Conservation (phyloP, 163 green algal genomes). For the Smithsoniella earleae region DNA sequence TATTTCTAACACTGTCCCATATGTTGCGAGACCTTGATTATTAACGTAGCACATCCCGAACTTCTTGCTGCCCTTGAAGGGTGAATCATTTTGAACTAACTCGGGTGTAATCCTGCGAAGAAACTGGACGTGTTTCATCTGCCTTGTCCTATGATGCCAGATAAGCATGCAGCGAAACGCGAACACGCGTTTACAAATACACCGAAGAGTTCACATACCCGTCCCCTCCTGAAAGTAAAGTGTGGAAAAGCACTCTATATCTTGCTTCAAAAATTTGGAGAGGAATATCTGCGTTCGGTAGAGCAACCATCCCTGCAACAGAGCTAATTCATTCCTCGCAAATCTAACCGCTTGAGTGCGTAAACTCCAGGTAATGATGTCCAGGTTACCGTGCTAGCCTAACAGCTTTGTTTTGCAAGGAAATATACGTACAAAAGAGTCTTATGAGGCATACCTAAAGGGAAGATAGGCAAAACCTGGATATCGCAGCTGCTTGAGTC, state of each 20-base stretch:
- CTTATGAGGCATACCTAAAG: constrained; percentile 36
- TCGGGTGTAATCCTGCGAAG: constrained; percentile 56
- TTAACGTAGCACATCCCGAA: constrained; percentile 75
- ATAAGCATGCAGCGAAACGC: background rate
- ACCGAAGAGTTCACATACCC: no score
- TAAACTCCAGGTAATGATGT: background rate
- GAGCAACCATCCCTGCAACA: constrained; percentile 51
- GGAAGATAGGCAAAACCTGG: constrained; percentile 68
- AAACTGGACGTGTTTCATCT: background rate
- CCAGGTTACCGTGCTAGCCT: no score
- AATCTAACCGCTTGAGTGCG: background rate
- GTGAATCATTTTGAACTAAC: constrained; percentile 57
- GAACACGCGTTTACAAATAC: background rate
- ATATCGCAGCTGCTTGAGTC: background rate
- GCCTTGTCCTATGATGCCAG: no score
- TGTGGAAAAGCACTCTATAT: constrained; percentile 84
- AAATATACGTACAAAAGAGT: background rate
- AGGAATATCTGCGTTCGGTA: constrained; percentile 54
- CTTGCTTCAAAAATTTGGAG: constrained; percentile 78
- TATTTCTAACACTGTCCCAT: constrained; percentile 64
- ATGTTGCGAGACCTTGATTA: constrained; percentile 10
- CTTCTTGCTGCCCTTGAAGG: constrained; percentile 49
- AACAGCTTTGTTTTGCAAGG: no score
- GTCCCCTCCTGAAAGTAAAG: constrained; percentile 56
- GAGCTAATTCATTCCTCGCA: background rate